phyloP scores from a whole-genome alignment of 116 monocot genomes.

The Dioscorea cayenensis region DNA sequence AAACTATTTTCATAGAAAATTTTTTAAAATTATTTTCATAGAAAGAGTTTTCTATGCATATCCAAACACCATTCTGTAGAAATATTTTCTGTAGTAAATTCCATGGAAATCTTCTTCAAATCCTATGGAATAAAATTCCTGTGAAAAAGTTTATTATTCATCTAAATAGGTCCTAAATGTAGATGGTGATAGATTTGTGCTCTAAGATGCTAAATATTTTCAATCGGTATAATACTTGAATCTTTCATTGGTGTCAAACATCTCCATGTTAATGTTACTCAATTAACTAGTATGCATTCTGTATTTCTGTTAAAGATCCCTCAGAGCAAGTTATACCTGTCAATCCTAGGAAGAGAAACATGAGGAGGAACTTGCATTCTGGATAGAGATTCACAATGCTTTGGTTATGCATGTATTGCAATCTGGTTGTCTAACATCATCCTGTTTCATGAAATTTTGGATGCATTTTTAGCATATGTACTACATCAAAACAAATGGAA shows the following conservation, averaged over 20 bases:
- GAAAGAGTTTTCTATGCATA: too few relatives aligned
- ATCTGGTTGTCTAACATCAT: not conserved
- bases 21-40: too few relatives aligned
- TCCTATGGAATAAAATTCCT: too few relatives aligned
- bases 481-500: constrained; percentile 41
- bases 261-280: not conserved
- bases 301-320: constrained; percentile 19
- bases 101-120: too few relatives aligned
- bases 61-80: too few relatives aligned
- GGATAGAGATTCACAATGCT: constrained; percentile 83
- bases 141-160: too few relatives aligned
- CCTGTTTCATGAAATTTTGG: constrained; percentile 4
- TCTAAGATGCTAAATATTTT: constrained; percentile 46
- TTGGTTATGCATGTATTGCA: constrained; percentile 74
- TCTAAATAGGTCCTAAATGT: too few relatives aligned
- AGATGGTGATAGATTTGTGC: constrained; percentile 58
- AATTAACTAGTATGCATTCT: too few relatives aligned
- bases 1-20: too few relatives aligned
- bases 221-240: constrained; percentile 9
- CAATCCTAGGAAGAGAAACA: constrained; percentile 40
- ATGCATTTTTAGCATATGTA: constrained; percentile 72
- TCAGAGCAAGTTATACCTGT: constrained; percentile 35
- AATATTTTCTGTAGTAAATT: too few relatives aligned
- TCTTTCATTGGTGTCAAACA: not conserved
- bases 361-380: constrained; percentile 64